phyloP scores from a whole-genome alignment of 2,329 filamentous ascomycete genomes.

The Ilyonectria destructans region DNA sequence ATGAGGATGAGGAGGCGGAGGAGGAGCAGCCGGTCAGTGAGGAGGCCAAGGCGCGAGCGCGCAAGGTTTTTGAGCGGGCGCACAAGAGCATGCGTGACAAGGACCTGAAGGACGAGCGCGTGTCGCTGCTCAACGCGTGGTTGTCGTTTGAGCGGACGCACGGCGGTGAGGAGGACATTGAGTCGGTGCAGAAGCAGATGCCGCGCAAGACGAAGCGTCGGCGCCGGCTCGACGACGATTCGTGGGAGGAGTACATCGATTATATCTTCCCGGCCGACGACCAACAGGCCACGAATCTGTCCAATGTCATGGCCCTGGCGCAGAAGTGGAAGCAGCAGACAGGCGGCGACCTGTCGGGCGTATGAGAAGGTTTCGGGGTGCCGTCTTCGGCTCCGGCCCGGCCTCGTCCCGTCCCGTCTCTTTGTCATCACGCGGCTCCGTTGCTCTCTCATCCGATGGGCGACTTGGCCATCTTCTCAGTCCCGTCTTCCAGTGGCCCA shows the following conservation, averaged over 20 bases:
- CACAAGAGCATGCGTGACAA: conserved; percentile 90
- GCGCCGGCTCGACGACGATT: conserved; percentile 91
- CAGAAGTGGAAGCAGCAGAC: conserved; percentile 88
- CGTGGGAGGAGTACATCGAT: conserved; percentile 95
- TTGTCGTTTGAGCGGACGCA: conserved; percentile 92
- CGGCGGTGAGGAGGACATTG: conserved; percentile 81
- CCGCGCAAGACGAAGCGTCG: conserved; percentile 93
- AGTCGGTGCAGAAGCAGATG: conserved; percentile 93
- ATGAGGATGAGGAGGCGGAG: conserved; percentile 75
- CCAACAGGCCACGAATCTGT: conserved; percentile 86
- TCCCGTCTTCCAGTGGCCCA: not conserved
- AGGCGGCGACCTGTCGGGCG: conserved; percentile 56
- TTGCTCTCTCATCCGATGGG: not conserved
- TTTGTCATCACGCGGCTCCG: not conserved
- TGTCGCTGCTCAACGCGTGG: conserved; percentile 92
- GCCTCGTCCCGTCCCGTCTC: not conserved
- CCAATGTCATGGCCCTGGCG: conserved; percentile 87
- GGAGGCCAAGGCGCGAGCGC: conserved; percentile 85
- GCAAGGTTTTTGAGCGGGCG: conserved; percentile 88
- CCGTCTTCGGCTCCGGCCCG: not conserved
- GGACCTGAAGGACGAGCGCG: conserved; percentile 94
- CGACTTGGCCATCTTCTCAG: not conserved
- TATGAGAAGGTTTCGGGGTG: conserved; percentile 30
- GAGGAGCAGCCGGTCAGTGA: conserved; percentile 83
- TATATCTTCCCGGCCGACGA: conserved; percentile 98